Evolutionary conservation across 2,329 filamentous ascomycete genomes (phyloP).

Genomic region (Ceratocystiopsis sp.): DNA sequence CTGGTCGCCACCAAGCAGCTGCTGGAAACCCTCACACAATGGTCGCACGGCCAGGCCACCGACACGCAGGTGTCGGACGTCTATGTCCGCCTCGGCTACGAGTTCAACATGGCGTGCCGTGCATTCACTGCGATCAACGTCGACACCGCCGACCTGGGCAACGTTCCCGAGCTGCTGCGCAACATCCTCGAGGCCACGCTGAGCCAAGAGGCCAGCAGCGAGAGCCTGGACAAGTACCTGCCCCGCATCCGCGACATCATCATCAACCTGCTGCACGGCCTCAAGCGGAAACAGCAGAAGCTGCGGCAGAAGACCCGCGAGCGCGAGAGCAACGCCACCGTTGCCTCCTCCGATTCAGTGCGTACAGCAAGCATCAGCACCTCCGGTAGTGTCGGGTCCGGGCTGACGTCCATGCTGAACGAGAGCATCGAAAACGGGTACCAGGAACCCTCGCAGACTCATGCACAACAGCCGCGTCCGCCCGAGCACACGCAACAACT

Average conservation of each 20-base stretch:
- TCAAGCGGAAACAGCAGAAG: conserved; percentile 94
- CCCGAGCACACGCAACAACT: conserved; percentile 14
- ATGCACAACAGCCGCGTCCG: conserved; percentile 6
- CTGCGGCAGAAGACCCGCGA: conserved; percentile 47
- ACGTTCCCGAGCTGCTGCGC: conserved; percentile 80
- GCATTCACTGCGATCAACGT: conserved; percentile 96
- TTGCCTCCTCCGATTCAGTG: conserved; percentile 12
- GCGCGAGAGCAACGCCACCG: conserved; percentile 42
- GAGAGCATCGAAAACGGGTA: conserved; percentile 41
- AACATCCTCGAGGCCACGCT: conserved; percentile 88
- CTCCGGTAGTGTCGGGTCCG: conserved; percentile 37
- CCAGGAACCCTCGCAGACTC: conserved; percentile 13
- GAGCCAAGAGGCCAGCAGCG: conserved; percentile 86
- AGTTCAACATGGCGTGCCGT: conserved; percentile 97
- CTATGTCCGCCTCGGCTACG: conserved; percentile 91
- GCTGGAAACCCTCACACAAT: conserved; percentile 90
- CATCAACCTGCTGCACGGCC: conserved; percentile 85
- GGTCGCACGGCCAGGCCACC: conserved; percentile 82
- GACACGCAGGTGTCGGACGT: conserved; percentile 96
- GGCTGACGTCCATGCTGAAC: conserved; percentile 40
- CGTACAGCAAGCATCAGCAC: conserved; percentile 41
- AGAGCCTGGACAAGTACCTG: conserved; percentile 85
- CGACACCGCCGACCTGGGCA: conserved; percentile 83
- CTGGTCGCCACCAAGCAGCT: conserved; percentile 96
- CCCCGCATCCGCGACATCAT: conserved; percentile 96